These are phyloP conservation scores for Malassezia arunalokei DNA, from an alignment of 1,284 basidiomycete genomes.

Conservation along the genomic window DNA sequence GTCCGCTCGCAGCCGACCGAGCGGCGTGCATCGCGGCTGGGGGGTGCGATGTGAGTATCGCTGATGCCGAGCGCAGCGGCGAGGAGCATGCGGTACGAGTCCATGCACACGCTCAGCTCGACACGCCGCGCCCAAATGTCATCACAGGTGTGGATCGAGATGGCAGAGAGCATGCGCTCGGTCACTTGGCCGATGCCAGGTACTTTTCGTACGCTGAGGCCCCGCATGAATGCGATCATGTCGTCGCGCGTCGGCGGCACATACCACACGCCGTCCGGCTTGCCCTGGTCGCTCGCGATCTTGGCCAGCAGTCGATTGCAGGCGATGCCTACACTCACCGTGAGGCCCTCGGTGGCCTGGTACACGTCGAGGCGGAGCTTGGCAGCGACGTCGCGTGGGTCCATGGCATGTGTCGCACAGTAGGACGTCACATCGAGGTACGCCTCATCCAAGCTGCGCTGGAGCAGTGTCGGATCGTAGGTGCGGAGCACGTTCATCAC, in stretches of 20 bases:
- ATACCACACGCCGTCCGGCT: slow-evolving; percentile 38
- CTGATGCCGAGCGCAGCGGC: slow-evolving; percentile 33
- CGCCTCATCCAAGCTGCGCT: slow-evolving; percentile 65
- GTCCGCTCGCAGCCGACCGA: slow-evolving; percentile 51
- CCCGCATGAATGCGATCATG: slow-evolving; percentile 32
- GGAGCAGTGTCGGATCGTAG: slow-evolving; percentile 68
- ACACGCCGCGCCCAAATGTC: slow-evolving; percentile 38
- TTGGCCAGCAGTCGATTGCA: slow-evolving; percentile 55
- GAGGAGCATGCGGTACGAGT: slow-evolving; percentile 34
- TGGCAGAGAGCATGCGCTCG: slow-evolving; percentile 34
- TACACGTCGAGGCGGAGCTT: slow-evolving; percentile 27
- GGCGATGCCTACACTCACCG: slow-evolving; percentile 65
- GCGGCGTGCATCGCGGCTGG: slow-evolving; percentile 32
- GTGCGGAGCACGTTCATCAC: slow-evolving; percentile 53
- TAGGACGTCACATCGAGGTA: slow-evolving; percentile 70
- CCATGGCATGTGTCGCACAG: slow-evolving; percentile 56
- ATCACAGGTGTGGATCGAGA: slow-evolving; percentile 35
- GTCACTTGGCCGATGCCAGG: slow-evolving; percentile 42
- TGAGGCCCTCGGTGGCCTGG: slow-evolving; percentile 52
- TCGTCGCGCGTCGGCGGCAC: slow-evolving; percentile 24
- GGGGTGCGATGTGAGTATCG: slow-evolving; percentile 29
- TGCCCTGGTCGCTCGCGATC: slow-evolving; percentile 75
- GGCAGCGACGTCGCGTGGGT: slow-evolving; percentile 60
- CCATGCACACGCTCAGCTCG: slow-evolving; percentile 29
- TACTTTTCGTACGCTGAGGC: slow-evolving; percentile 37